Base-by-base conservation (phyloP, 2,329 filamentous ascomycete genomes). In the Rhinocladiella similis region DNA sequence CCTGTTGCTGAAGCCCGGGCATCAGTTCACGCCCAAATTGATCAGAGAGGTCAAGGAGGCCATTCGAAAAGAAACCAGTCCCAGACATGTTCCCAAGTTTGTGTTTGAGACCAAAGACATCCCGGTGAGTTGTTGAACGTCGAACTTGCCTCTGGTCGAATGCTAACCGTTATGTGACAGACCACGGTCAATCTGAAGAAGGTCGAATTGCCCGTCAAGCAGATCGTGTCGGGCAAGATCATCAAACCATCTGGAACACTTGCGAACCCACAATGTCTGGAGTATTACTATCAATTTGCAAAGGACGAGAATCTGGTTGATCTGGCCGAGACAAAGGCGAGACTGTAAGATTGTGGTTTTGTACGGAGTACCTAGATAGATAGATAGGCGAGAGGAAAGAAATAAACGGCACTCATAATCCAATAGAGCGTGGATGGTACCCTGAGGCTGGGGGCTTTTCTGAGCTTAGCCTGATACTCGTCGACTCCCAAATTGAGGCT, bases 171-270 rank as follows among this genome's bases (percentile, higher is more conserved):
- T 29, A 16, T 46, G 19, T 42, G 3, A 12, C 46, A 91, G 85
- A 89, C 86, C 0, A 94, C 90, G 0, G 85, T 94, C 60, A 94
- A 93, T 68, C 73, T 90, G 48, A 94, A 94, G 70, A 94, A 94
- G 71, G 90, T 94, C 3, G 90, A 94, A 70, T 66, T 94, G 50
- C 89, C 89, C 0, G 87, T 94, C 27, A 94, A 94, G 74, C 87
- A 90, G 67, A 94, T 94, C 61, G 86, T 94, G 1, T 90, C 83
- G 0, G 90, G 90, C 0, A 84, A 85, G 64, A 82, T 75, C 20
- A 83, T 94, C 68, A 90, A 88, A 72, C 83, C 89, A 0, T 90
- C 86, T 47, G 89, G 89, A 1, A 93, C 89, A 3, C 72, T 94
- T 66, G 73, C 88, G 51, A 94, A 95, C 66, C 90, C 90, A 0